These are phyloP conservation scores for Beauveria australis DNA, from an alignment of 2,329 filamentous ascomycete genomes.

Conservation along the genomic window DNA sequence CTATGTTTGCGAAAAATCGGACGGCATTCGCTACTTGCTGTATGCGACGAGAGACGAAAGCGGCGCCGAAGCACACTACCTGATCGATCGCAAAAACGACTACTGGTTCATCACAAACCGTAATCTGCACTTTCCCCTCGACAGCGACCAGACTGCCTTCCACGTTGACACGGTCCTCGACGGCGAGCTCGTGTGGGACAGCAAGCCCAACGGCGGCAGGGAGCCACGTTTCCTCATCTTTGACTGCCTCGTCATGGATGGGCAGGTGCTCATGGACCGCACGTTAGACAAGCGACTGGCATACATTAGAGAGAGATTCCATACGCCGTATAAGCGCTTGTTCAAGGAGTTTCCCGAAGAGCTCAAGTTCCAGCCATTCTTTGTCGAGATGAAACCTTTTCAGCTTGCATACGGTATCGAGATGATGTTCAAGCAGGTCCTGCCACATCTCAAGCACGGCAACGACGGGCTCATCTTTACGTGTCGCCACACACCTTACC, in stretches of 20 bases:
- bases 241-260: slow-evolving; percentile 79
- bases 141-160: slow-evolving; percentile 55
- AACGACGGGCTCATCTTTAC: slow-evolving; percentile 98
- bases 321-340: slow-evolving; percentile 59
- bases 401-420: slow-evolving; percentile 82
- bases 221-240: slow-evolving; percentile 86
- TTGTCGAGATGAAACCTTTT: slow-evolving; percentile 80
- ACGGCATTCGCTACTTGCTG: slow-evolving; percentile 90
- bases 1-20: slow-evolving; percentile 97
- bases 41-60: slow-evolving; percentile 66
- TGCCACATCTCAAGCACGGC: slow-evolving; percentile 78
- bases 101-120: slow-evolving; percentile 73
- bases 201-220: slow-evolving; percentile 54
- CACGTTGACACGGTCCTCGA: slow-evolving; percentile 80
- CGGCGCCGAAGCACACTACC: slow-evolving; percentile 65
- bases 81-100: slow-evolving; percentile 97
- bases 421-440: slow-evolving; percentile 83
- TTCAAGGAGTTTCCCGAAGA: slow-evolving; percentile 62
- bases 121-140: slow-evolving; percentile 72
- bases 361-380: slow-evolving; percentile 63
- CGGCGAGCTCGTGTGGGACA: slow-evolving; percentile 86
- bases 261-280: slow-evolving; percentile 64
- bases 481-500: slow-evolving; percentile 80
- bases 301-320: slow-evolving; percentile 72
- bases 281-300: slow-evolving; percentile 83